These are phyloP conservation scores for Cercospora janseana DNA, from an alignment of 2,329 filamentous ascomycete genomes.

Conservation along the genomic window DNA sequence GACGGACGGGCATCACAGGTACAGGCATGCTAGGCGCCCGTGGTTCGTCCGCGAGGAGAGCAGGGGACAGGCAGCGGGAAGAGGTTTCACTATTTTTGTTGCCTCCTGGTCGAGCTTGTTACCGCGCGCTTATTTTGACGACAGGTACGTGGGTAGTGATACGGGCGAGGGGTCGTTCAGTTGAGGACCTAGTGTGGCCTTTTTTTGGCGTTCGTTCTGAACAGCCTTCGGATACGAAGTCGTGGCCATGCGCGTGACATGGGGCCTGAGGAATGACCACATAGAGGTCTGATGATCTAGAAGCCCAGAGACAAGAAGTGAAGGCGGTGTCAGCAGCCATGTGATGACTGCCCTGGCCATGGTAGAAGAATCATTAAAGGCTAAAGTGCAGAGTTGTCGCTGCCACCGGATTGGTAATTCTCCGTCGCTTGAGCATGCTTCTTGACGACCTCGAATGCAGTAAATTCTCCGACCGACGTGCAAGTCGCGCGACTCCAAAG, in stretches of 20 bases:
- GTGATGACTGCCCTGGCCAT: no score
- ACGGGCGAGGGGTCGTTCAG: background rate
- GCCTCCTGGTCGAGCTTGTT: constrained; percentile 1
- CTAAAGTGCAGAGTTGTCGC: no score
- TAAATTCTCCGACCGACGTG: background rate
- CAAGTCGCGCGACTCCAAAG: background rate
- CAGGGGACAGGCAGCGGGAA: background rate
- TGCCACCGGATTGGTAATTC: background rate
- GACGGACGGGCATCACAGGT: no score
- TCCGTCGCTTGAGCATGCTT: background rate
- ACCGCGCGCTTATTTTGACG: constrained; percentile 5
- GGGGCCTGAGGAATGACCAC: background rate
- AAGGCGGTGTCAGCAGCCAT: no score
- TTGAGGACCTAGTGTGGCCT: background rate
- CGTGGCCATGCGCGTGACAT: background rate
- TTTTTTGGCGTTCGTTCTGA: background rate
- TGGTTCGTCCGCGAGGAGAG: no score
- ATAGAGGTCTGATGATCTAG: no score
- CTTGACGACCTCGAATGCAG: background rate
- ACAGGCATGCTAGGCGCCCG: no score
- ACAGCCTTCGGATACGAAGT: background rate
- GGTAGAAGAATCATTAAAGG: no score
- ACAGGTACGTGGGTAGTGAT: no score
- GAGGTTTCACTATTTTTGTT: constrained; percentile 1
- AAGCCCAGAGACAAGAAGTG: no score